Base-by-base conservation (phyloP, 441 rosid species). In the Theobroma grandiflorum region DNA sequence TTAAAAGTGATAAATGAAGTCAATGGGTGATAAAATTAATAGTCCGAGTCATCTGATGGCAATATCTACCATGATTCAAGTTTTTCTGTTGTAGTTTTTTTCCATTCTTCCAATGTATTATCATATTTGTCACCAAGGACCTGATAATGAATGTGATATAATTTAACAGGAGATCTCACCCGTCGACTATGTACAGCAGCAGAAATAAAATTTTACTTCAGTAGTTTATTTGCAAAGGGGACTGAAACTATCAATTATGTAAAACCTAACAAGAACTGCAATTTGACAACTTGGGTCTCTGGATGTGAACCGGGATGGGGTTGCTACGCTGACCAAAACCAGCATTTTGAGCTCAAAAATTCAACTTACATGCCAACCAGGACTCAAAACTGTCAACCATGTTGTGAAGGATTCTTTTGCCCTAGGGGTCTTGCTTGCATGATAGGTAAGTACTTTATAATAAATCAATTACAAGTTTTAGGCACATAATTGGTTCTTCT, bases 261-360 rank as follows among this genome's bases (percentile, higher is more conserved):
- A 78, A 82, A 65, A 31, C 90, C 91, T 55, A 89, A 90, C 83
- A 82, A 81, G 62, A 91, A 90, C 78, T 90, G 95, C 80, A 91
- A 91, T 79, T 80, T 89, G 80, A 83, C 84, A 49, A 83, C 88
- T 68, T 91, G 95, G 95, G 82, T 79, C 35, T 37, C 87, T 2
- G 93, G 95, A 73, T 90, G 95, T 66, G 95, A 91, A 71, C 95
- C 93, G 8, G 93, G 95, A 58, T 91, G 95, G 93, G 90, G 89
- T 80, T 91, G 95, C 79, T 74, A 66, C 31, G 85, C 87, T 22
- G 84, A 82, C 33, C 72, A 84, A 35, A 72, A 76, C n/a, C 67
- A 85, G 75, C 72, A 45, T 0, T 74, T 83, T 69, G 92, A 91
- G n/a, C 82, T 91, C 3, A 86, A 80, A 74, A 79, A 86, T 81